These are phyloP conservation scores for Candida fluviatilis DNA, from an alignment of 805 yeast species.

Conservation along the genomic window DNA sequence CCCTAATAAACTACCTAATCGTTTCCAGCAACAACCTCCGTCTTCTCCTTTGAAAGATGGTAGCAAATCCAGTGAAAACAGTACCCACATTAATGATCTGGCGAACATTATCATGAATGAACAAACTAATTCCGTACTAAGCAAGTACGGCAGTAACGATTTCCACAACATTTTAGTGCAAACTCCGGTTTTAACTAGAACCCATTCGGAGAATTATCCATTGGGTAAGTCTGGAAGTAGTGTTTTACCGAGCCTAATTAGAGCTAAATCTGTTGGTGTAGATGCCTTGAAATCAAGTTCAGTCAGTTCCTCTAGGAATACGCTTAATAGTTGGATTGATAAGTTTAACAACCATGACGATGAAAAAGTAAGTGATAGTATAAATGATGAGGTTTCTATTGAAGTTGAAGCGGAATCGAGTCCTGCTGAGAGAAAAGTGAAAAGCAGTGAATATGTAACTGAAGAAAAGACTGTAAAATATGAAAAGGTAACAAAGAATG, in stretches of 20 bases:
- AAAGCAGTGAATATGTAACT: not conserved
- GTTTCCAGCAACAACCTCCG: conserved; percentile 18
- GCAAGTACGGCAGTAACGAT: conserved; percentile 38
- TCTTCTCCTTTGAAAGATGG: conserved; percentile 41
- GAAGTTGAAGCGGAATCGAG: too few relatives aligned
- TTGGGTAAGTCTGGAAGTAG: conserved; percentile 9
- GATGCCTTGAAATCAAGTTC: conserved; percentile 6
- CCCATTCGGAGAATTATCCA: conserved; percentile 22
- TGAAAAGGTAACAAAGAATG: too few relatives aligned
- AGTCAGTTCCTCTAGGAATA: conserved; percentile 8
- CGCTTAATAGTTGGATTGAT: conserved; percentile 25
- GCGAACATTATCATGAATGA: conserved; percentile 19
- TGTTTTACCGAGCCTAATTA: conserved; percentile 30
- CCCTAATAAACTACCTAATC: conserved; percentile 24
- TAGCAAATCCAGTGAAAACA: not conserved
- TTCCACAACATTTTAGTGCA: conserved; percentile 24
- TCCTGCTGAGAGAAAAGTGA: not conserved
- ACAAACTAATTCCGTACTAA: conserved; percentile 33
- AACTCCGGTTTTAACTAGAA: conserved; percentile 32
- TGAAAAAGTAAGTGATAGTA: conserved; percentile 1
- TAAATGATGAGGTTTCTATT: not conserved
- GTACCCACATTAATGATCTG: not conserved
- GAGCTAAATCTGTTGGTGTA: conserved; percentile 36
- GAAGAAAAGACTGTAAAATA: too few relatives aligned
- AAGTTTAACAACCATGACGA: conserved; percentile 18